Percentiles rank a stretch among this genome's conserved stretches.
Evolutionary conservation across 176 grass and related monocot species (phyloP).

Genomic region (Miscanthus lutarioriparius): DNA sequence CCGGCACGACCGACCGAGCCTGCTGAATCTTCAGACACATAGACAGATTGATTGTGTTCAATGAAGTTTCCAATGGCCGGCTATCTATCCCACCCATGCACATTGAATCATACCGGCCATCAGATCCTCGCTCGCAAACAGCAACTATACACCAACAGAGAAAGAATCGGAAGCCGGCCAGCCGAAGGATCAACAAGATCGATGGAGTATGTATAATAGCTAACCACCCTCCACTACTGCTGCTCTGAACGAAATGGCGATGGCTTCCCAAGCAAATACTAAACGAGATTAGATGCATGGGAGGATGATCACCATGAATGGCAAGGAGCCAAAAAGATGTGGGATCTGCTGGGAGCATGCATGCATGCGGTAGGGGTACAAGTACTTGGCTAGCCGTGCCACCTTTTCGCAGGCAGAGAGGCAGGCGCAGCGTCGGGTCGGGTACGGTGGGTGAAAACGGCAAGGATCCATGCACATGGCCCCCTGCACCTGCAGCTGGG

Average conservation of each 20-base stretch:
- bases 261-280: no score
- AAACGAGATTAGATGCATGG: no score
- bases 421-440: no score
- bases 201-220: no score
- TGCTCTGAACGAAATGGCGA: no score
- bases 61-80: not conserved
- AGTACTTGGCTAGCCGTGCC: not conserved
- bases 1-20: not conserved
- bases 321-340: conserved; percentile 21
- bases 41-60: not conserved
- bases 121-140: no score
- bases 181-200: no score
- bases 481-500: not conserved
- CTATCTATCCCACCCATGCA: not conserved
- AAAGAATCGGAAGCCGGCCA: no score
- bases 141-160: no score
- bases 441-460: no score
- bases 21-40: not conserved
- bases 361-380: not conserved
- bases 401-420: not conserved
- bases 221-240: no score
- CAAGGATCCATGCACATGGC: conserved; percentile 23
- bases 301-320: not conserved
- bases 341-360: not conserved
- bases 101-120: no score